Evolutionary conservation across 768 basidiomycete genomes (phyloP), one percentile per base, ranked within the genome.

Genomic region (Lactarius trivialis): DNA sequence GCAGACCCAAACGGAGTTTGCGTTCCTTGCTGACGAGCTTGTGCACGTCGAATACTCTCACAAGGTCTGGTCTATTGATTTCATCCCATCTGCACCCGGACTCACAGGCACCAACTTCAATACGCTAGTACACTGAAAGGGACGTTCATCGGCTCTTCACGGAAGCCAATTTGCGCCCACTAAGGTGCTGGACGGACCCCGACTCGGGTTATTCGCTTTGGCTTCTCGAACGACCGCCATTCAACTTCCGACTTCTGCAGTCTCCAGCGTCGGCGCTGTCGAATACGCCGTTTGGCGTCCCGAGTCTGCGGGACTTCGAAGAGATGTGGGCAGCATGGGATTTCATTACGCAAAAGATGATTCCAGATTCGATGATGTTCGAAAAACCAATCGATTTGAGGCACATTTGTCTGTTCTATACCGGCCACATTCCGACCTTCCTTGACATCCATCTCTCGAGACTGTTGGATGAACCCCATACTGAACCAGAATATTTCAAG

Each of bases 351-450:
- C 77, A 83, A 60, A 80, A 80, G 52, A 96, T 98, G 93, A 93
- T 98, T 58, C 88, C 93, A 0, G 76, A 81, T 21, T 82, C 85
- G 30, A 90, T 98, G 88, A 78, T 96, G 28, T 86, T 86, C 71
- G 78, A 90, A 71, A 96, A 91, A 71, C 95, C 96, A 3, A 98
- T 98, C 64, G 87, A 97, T 70, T 77, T 98, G 51, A 82, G 97
- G 33, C 95, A 98, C 73, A 93, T 96, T 60, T 96, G 93, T 70
- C 79, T 98, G n/a, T 99, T 99, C 76, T 98, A 98, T 73, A 70
- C 92, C 14, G 96, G 96, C 0, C 97, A 98, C 71, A 93, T 98
- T 51, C 93, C 93, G 2, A 81, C 91, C 21, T 97, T 96, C 77
- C 73, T 95, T 65, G 95, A 97, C 69, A 97, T 97, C 26, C 89